A percentile compares a stretch with the other conserved stretches of the same genome.
These are phyloP conservation scores for Luzula sylvatica DNA, from an alignment of 176 grass and related monocot genomes.

Conservation along the genomic window DNA sequence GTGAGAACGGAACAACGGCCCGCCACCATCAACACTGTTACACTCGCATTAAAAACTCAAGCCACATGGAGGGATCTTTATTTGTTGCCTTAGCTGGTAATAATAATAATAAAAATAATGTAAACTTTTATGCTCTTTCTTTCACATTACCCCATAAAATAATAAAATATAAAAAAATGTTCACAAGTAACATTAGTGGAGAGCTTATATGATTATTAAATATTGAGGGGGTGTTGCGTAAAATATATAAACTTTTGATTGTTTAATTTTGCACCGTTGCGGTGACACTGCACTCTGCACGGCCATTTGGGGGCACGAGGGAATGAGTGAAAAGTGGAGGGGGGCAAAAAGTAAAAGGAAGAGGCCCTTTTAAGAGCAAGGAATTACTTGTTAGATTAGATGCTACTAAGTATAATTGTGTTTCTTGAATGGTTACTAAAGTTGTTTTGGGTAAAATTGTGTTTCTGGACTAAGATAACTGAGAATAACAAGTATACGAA, in stretches of 20 bases:
- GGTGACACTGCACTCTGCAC: too few relatives aligned
- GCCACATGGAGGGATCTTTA: conserved; percentile 20
- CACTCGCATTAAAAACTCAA: conserved; percentile 21
- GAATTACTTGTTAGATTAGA: conserved; percentile 49
- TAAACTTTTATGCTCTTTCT: conserved; percentile 1
- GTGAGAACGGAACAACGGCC: conserved; percentile 7
- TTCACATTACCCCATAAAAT: neutral
- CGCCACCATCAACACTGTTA: conserved; percentile 17
- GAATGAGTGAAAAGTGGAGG: conserved; percentile 1
- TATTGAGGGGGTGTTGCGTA: neutral
- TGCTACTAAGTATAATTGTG: too few relatives aligned
- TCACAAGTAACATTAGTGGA: neutral
- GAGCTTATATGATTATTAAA: too few relatives aligned
- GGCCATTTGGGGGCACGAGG: conserved; percentile 15
- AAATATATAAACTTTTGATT: conserved; percentile 21
- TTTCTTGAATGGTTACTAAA: too few relatives aligned
- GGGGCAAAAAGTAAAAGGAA: conserved; percentile 8
- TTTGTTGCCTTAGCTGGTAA: conserved; percentile 17
- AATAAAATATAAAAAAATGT: neutral
- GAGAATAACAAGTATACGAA: neutral
- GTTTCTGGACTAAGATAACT: neutral
- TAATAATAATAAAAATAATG: too few relatives aligned
- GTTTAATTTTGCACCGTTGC: too few relatives aligned
- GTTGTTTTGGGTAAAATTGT: too few relatives aligned
- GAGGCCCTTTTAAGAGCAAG: conserved; percentile 19